Conservation (phyloP, 176 grass and related monocot genomes). For the Musa schizocarpa region DNA sequence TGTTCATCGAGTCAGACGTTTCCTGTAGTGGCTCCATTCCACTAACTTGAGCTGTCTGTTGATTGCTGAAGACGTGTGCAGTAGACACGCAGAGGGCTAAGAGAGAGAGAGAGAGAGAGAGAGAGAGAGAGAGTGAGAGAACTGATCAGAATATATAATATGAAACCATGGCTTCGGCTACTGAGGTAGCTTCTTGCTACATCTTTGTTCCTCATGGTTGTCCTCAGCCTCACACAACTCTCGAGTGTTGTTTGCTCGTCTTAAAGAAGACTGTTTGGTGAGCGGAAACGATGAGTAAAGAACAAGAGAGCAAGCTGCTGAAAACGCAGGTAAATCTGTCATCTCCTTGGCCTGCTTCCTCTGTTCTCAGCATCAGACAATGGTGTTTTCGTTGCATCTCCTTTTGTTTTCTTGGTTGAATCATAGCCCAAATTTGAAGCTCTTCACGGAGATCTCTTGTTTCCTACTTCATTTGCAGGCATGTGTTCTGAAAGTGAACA, state of each 20-base stretch:
- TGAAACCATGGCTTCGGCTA: neutral
- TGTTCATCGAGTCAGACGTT: neutral
- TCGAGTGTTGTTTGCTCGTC: neutral
- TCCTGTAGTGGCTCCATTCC: neutral
- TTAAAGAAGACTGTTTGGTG: neutral
- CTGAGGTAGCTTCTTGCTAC: too few relatives aligned
- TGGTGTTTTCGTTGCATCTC: too few relatives aligned
- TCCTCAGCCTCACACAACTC: neutral
- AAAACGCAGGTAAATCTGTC: neutral
- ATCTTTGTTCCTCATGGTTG: neutral
- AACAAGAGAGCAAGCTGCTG: neutral
- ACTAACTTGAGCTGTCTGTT: neutral
- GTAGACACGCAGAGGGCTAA: too few relatives aligned
- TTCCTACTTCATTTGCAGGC: conserved; percentile 16
- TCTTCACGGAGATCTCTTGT: too few relatives aligned
- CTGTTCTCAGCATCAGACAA: neutral
- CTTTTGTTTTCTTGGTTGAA: neutral
- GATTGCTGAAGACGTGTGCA: too few relatives aligned
- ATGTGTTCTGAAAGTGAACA: conserved; percentile 33
- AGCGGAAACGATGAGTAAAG: conserved; percentile 8
- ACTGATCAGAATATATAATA: too few relatives aligned
- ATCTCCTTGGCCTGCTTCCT: neutral
- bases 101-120: too few relatives aligned
- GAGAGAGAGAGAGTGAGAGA: too few relatives aligned
- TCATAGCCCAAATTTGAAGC: too few relatives aligned